phyloP scores from a whole-genome alignment of 1,284 basidiomycete species.

The Trichosporon faecale region DNA sequence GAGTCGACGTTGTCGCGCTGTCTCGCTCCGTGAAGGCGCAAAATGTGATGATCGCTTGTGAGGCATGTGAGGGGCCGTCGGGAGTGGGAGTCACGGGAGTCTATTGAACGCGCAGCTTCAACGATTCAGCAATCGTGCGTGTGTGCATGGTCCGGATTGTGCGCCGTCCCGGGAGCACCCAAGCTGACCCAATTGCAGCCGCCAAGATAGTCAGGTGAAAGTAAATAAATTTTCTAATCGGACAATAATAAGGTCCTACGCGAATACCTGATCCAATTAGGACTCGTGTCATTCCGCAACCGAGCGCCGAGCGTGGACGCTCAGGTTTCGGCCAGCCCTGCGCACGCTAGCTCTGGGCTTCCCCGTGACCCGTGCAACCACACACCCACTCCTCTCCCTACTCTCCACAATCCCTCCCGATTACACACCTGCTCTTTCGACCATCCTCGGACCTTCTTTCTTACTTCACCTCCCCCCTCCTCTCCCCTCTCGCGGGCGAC shows the following conservation, averaged over 20 bases:
- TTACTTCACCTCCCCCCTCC: background rate
- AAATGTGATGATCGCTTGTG: background rate
- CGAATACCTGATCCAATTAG: background rate
- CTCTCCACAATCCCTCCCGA: constrained; percentile 10
- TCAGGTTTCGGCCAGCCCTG: background rate
- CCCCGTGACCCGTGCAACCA: constrained; percentile 10
- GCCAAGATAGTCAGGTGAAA: background rate
- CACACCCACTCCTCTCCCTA: constrained; percentile 6
- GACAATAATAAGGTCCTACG: background rate
- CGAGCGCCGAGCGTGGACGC: constrained; percentile 1
- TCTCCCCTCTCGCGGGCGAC: background rate
- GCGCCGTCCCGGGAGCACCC: background rate
- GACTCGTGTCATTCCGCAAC: background rate
- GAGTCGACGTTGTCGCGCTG: background rate
- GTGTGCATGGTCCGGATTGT: background rate
- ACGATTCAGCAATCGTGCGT: background rate
- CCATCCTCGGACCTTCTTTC: background rate
- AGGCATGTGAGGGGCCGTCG: no score
- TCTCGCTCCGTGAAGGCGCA: background rate
- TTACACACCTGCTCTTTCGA: background rate
- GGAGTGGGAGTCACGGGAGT: background rate
- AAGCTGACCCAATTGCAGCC: background rate
- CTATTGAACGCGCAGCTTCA: background rate
- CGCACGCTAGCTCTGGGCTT: background rate
- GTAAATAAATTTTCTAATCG: constrained; percentile 9